Percentiles rank a stretch among this genome's conserved stretches.
Evolutionary conservation across 2,329 filamentous ascomycete genomes (phyloP).

Genomic region (Fusarium chlamydosporum): DNA sequence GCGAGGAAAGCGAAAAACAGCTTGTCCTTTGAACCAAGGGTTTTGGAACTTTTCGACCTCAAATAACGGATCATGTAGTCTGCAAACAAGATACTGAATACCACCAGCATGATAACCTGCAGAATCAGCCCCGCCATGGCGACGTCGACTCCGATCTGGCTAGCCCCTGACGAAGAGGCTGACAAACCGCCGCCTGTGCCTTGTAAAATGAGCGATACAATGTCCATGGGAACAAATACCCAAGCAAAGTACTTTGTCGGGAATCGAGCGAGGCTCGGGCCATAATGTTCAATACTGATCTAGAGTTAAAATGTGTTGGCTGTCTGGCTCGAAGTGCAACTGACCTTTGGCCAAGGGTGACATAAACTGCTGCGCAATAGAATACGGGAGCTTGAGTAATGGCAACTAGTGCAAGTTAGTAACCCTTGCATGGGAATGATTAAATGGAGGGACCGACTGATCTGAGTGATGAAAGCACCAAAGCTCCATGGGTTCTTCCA

Average conservation of each 20-base stretch:
- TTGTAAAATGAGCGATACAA: conserved; percentile 66
- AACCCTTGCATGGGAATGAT: fast-evolving
- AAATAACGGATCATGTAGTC: conserved; percentile 57
- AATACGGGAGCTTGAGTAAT: conserved; percentile 60
- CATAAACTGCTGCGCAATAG: conserved; percentile 56
- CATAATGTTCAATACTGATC: conserved; percentile 53
- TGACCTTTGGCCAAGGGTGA: conserved; percentile 40
- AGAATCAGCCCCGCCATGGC: conserved; percentile 65
- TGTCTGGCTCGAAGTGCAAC: fast-evolving
- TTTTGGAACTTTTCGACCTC: neutral
- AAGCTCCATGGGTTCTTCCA: conserved; percentile 68
- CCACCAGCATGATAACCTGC: conserved; percentile 62
- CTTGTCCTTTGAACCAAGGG: conserved; percentile 1
- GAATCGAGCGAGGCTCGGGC: conserved; percentile 53
- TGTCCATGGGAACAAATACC: conserved; percentile 63
- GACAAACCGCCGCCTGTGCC: conserved; percentile 65
- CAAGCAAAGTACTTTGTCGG: conserved; percentile 54
- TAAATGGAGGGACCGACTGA: conserved; percentile 49
- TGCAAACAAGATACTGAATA: conserved; percentile 60
- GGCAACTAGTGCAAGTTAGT: conserved; percentile 42
- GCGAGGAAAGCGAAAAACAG: conserved; percentile 58
- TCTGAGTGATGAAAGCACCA: conserved; percentile 71
- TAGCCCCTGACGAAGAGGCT: conserved; percentile 52
- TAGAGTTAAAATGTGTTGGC: neutral
- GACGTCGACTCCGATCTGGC: conserved; percentile 61